Conservation (phyloP, 2,329 filamentous ascomycete species). For the Colletotrichum sublineola region DNA sequence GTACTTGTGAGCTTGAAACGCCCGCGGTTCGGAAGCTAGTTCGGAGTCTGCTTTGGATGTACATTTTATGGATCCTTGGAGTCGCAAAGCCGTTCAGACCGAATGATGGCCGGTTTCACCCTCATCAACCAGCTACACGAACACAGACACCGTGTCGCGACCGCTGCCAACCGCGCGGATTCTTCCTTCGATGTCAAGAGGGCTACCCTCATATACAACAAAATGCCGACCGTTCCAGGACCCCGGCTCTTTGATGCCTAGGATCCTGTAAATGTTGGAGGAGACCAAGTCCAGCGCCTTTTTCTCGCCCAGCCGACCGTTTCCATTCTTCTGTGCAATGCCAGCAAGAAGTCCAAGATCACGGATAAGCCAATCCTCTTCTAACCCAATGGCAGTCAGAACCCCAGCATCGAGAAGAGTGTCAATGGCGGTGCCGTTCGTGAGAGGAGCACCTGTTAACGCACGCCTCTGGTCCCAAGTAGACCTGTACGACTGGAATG, state of each 20-base stretch:
- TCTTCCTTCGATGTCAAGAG: slow-evolving; percentile 69
- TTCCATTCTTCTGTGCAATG: slow-evolving; percentile 69
- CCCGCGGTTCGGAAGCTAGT: slow-evolving; percentile 8
- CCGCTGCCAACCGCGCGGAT: slow-evolving; percentile 67
- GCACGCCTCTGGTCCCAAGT: slow-evolving; percentile 74
- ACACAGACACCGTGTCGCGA: slow-evolving; percentile 53
- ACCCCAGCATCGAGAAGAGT: slow-evolving; percentile 71
- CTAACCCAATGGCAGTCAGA: slow-evolving; percentile 67
- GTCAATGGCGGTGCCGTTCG: slow-evolving; percentile 74
- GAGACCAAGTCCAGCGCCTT: slow-evolving; percentile 70
- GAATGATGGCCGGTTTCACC: neutral
- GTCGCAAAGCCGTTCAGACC: neutral
- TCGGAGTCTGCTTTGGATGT: neutral
- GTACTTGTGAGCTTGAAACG: neutral
- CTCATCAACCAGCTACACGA: slow-evolving; percentile 45
- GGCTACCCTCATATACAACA: slow-evolving; percentile 73
- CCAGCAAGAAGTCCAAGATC: slow-evolving; percentile 72
- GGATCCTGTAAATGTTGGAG: slow-evolving; percentile 68
- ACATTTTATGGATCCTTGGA: neutral
- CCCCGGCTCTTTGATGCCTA: slow-evolving; percentile 60
- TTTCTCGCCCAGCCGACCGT: slow-evolving; percentile 65
- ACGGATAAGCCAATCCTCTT: slow-evolving; percentile 73
- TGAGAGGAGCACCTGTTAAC: slow-evolving; percentile 74
- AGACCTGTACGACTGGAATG: slow-evolving; percentile 66
- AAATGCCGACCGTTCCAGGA: slow-evolving; percentile 60